Conservation (phyloP, 75 land plant species). For the Chamaecyparis obtusa region DNA sequence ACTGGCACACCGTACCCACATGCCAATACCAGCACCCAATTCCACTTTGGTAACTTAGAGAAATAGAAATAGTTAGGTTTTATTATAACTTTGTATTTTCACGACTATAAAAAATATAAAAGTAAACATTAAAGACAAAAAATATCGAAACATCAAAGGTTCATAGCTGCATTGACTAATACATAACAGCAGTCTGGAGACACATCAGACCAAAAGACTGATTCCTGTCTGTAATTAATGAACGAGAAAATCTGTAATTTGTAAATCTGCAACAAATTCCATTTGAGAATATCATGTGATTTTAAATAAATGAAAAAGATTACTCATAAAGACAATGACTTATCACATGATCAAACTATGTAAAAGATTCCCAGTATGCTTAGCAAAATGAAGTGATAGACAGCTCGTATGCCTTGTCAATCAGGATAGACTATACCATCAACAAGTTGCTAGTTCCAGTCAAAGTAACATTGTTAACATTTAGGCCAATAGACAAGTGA, state of each 20-base stretch:
- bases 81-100: neutral
- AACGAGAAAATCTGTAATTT: neutral
- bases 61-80: neutral
- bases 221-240: neutral
- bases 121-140: neutral
- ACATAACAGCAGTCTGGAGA: neutral
- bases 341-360: neutral
- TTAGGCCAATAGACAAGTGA: neutral
- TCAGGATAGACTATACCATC: neutral
- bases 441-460: neutral
- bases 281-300: neutral
- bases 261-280: neutral
- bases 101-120: neutral
- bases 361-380: neutral
- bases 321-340: neutral
- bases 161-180: neutral
- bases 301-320: neutral
- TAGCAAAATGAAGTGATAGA: neutral
- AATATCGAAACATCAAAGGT: neutral
- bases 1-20: too few species aligned
- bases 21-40: too few species aligned
- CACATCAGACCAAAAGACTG: neutral
- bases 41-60: neutral
- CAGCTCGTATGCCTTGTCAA: neutral
- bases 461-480: neutral